Base-by-base conservation (phyloP, 2,329 filamentous ascomycete species). In the Clonostachys byssicola region DNA sequence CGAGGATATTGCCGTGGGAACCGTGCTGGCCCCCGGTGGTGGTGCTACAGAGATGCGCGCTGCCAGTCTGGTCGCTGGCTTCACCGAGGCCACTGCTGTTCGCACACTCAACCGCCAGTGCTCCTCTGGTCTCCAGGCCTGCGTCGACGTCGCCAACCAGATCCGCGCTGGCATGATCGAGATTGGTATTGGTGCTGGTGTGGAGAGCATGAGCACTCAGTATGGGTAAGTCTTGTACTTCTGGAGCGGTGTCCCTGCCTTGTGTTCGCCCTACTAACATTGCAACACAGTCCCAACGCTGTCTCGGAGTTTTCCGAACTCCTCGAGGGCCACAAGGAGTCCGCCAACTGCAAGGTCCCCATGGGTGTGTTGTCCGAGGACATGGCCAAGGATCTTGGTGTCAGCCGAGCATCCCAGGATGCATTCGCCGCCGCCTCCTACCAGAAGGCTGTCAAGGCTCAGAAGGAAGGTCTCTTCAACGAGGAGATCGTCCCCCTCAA, bases 11-110 rank as follows among this genome's bases (percentile, higher is more conserved):
- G 87, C 87, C 45, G 92, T 97, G 49, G 94, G 94, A 55, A 87
- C 86, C 47, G 94, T 99, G 33, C 84, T 99, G 43, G 84, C 92
- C 16, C 92, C 92, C 34, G 94, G 94, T 52, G 94, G 91, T 57
- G 94, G 92, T 56, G 94, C 94, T 18, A 97, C 94, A 42, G 94
- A 97, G 74, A 96, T 96, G 84, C 87, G 94, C 55, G 94, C 91
- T 50, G 94, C 94, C 35, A 86, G 86, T 47, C 78, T 97, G 48
- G 89, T 90, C 7, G 94, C 94, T 44, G 94, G 94, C 42, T 95
- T 97, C 75, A 89, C 94, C 40, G 87, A 88, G 59, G 78, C 82
- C 16, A 82, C 91, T 6, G 87, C 91, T n/a, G 88, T 95, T 49
- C 90, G 88, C 72, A 84, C 85, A 49, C 72, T 96, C 66, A 99